phyloP scores from a whole-genome alignment of 2,329 filamentous ascomycete genomes.

The Beauveria asiatica region DNA sequence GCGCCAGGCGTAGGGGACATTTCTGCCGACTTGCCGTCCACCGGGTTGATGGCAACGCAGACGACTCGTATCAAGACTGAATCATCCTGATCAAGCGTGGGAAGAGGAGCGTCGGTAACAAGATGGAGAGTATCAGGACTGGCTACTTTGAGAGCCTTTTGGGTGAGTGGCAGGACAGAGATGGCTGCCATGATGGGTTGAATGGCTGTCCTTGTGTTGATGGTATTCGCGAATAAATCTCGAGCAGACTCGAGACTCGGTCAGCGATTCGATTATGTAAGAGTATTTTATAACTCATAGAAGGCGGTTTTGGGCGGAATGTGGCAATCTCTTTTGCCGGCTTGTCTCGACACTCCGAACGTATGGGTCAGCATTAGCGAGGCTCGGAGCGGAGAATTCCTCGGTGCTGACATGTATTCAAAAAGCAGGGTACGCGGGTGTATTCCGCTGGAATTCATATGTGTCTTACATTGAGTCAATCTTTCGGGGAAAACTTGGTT shows the following conservation, averaged over 20 bases:
- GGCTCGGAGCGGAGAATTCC: neutral
- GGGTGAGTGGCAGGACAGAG: neutral
- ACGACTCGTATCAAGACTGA: neutral
- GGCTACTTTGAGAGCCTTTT: neutral
- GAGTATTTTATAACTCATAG: neutral
- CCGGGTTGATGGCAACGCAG: conserved; percentile 6
- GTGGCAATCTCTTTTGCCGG: neutral
- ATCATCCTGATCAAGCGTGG: neutral
- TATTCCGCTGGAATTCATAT: neutral
- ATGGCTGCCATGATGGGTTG: neutral
- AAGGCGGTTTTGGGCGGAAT: no score
- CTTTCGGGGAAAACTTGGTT: neutral
- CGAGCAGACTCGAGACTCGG: no score
- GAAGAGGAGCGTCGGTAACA: neutral
- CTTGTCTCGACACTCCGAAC: neutral
- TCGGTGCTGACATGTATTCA: neutral
- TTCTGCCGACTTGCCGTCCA: conserved; percentile 6
- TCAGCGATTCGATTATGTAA: neutral
- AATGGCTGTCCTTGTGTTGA: neutral
- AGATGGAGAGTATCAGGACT: neutral
- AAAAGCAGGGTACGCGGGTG: neutral
- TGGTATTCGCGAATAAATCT: neutral
- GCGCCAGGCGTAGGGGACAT: neutral
- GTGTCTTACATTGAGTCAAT: no score
- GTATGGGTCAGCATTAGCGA: neutral